These are phyloP conservation scores for Thielaviopsis populi DNA, from an alignment of 2,329 filamentous ascomycete genomes.

Conservation along the genomic window DNA sequence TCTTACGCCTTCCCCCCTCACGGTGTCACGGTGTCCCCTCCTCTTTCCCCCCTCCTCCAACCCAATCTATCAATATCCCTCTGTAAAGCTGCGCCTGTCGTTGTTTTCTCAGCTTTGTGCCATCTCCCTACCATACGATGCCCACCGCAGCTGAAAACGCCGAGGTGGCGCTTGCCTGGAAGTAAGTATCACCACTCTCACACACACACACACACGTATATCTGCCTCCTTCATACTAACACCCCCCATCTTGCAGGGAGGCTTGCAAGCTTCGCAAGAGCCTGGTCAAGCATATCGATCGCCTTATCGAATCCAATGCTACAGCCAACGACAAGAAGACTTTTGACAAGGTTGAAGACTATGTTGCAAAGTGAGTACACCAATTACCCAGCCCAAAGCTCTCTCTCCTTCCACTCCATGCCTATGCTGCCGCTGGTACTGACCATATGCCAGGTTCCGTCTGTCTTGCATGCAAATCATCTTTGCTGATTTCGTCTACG, in stretches of 20 bases:
- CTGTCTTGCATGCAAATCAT: conserved; percentile 56
- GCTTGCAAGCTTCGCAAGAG: conserved; percentile 31
- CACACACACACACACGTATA: too few relatives aligned
- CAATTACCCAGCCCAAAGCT: too few relatives aligned
- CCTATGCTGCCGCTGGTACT: background rate
- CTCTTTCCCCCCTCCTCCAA: background rate
- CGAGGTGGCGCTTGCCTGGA: conserved; percentile 17
- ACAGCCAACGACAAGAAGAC: conserved; percentile 28
- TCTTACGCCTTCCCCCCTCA: background rate
- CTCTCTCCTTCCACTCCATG: background rate
- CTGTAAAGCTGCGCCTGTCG: background rate
- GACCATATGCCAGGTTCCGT: conserved; percentile 29
- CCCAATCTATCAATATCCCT: background rate
- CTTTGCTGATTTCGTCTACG: conserved; percentile 55
- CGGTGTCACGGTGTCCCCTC: background rate
- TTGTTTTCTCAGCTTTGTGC: background rate
- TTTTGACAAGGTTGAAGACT: conserved; percentile 31
- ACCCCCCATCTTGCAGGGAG: conserved; percentile 23
- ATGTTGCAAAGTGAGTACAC: conserved; percentile 29
- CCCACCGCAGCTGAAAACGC: conserved; percentile 14
- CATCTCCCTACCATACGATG: conserved; percentile 8
- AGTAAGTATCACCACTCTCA: conserved; percentile 15
- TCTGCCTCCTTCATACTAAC: background rate
- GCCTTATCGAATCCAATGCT: conserved; percentile 26
- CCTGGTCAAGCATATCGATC: conserved; percentile 30